Evolutionary conservation across 257 asterid species (phyloP).

Genomic region (Plantago ovata): DNA sequence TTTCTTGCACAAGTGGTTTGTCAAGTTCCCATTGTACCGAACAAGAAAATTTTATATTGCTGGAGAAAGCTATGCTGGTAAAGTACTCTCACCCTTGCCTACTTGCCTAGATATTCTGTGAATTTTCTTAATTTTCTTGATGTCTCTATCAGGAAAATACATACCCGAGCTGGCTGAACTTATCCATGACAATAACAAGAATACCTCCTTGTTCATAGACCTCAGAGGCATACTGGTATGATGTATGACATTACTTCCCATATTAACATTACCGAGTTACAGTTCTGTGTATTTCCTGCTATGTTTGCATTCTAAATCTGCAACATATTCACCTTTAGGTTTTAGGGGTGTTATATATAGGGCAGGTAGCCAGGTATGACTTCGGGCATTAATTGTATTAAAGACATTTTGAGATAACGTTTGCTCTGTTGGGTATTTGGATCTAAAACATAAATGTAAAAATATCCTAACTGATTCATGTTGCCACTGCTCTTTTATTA

Average conservation of each 20-base stretch:
- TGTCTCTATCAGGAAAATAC: slow-evolving; percentile 51
- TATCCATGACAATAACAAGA: slow-evolving; percentile 57
- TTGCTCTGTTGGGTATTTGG: no score
- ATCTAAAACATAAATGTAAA: no score
- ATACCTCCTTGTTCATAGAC: slow-evolving; percentile 61
- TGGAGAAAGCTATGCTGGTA: slow-evolving; percentile 96
- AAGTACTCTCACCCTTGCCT: slow-evolving; percentile 2
- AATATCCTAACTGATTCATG: no score
- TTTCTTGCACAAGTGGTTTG: slow-evolving; percentile 78
- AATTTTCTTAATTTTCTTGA: neutral
- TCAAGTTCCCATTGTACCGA: slow-evolving; percentile 76
- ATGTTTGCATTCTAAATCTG: neutral
- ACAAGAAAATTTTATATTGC: slow-evolving; percentile 51
- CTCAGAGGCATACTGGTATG: slow-evolving; percentile 82
- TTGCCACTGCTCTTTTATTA: no score
- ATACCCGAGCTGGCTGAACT: slow-evolving; percentile 89
- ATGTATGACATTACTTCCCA: neutral
- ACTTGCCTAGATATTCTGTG: neutral
- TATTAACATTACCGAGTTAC: neutral
- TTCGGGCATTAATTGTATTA: no score
- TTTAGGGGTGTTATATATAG: no score
- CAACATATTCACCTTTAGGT: neutral
- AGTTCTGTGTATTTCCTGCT: no score
- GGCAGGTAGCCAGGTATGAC: no score
- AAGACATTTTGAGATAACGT: no score